Evolutionary conservation across 2,329 filamentous ascomycete genomes (phyloP).

Genomic region (Penicillium sclerotigenum): DNA sequence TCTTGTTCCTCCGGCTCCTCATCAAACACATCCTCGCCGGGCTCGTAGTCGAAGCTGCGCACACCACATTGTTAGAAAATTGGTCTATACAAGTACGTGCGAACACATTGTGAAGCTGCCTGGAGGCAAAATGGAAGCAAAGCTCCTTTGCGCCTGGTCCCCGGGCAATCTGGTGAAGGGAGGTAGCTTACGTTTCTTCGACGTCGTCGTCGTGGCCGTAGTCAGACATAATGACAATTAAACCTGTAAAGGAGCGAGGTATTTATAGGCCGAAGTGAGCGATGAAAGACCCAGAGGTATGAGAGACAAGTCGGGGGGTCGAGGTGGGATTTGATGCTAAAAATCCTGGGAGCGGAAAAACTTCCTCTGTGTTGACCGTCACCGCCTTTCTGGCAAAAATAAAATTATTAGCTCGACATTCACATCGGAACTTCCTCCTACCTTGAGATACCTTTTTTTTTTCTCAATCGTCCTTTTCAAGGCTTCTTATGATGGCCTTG

Average conservation of each 20-base stretch:
- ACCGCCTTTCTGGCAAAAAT: conserved; percentile 39
- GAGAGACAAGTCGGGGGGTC: conserved; percentile 15
- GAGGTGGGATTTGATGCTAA: conserved; percentile 21
- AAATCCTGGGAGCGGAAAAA: conserved; percentile 35
- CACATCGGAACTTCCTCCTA: conserved; percentile 2
- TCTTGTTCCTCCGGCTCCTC: conserved; percentile 61
- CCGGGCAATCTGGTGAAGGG: conserved; percentile 6
- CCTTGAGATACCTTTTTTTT: background rate
- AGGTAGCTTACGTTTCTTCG: conserved; percentile 52
- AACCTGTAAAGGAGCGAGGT: conserved; percentile 9
- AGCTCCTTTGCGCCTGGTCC: conserved; percentile 13
- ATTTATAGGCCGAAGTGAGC: conserved; percentile 11
- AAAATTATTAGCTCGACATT: conserved; percentile 22
- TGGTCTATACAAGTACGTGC: conserved; percentile 10
- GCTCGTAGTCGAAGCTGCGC: conserved; percentile 50
- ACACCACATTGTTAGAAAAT: conserved; percentile 25
- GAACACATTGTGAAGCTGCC: conserved; percentile 4
- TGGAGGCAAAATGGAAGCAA: conserved; percentile 5
- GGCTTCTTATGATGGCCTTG: conserved; percentile 29
- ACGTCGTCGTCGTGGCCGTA: conserved; percentile 66
- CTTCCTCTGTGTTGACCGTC: conserved; percentile 29
- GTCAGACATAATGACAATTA: conserved; percentile 61
- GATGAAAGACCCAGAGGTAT: conserved; percentile 18
- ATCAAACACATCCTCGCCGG: conserved; percentile 63
- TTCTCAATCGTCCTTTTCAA: conserved; percentile 1